Evolutionary conservation across 768 basidiomycete species (phyloP).

Genomic region (Lentinula raphanica): DNA sequence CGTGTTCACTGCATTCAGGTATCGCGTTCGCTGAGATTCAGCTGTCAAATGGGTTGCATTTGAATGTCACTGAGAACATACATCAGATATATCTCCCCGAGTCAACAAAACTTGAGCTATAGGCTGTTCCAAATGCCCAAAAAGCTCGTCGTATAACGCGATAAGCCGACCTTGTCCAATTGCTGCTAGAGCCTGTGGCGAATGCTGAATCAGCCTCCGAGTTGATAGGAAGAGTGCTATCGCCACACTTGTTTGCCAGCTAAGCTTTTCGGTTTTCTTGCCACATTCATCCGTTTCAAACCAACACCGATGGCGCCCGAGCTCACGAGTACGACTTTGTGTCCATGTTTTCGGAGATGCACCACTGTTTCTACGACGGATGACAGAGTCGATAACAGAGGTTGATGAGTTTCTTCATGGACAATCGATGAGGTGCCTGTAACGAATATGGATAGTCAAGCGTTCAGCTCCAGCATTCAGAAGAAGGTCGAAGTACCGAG

Average conservation of each 20-base stretch:
- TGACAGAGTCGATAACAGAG: slow-evolving; percentile 86
- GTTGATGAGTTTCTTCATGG: slow-evolving; percentile 88
- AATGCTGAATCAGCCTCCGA: background rate
- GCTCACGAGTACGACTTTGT: slow-evolving; percentile 92
- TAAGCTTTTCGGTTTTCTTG: slow-evolving; percentile 74
- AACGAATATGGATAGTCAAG: slow-evolving; percentile 13
- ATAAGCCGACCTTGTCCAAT: slow-evolving; percentile 96
- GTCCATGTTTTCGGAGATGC: slow-evolving; percentile 69
- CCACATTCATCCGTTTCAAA: slow-evolving; percentile 82
- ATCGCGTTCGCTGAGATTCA: slow-evolving; percentile 83
- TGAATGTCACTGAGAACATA: slow-evolving; percentile 31
- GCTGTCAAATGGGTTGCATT: background rate
- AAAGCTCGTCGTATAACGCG: slow-evolving; percentile 95
- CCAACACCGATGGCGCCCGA: slow-evolving; percentile 99
- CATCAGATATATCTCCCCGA: slow-evolving; percentile 95
- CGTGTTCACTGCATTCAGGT: slow-evolving; percentile 95
- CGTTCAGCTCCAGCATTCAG: no score
- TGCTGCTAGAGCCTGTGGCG: slow-evolving; percentile 79
- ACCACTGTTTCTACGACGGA: slow-evolving; percentile 89
- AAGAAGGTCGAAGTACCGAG: no score
- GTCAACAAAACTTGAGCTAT: slow-evolving; percentile 95
- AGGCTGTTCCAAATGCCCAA: slow-evolving; percentile 88
- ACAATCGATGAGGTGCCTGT: slow-evolving; percentile 95
- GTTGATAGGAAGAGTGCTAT: background rate
- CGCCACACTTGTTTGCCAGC: slow-evolving; percentile 82